Evolutionary conservation across 768 basidiomycete genomes (phyloP).

Genomic region (Rhodotorula toruloides): DNA sequence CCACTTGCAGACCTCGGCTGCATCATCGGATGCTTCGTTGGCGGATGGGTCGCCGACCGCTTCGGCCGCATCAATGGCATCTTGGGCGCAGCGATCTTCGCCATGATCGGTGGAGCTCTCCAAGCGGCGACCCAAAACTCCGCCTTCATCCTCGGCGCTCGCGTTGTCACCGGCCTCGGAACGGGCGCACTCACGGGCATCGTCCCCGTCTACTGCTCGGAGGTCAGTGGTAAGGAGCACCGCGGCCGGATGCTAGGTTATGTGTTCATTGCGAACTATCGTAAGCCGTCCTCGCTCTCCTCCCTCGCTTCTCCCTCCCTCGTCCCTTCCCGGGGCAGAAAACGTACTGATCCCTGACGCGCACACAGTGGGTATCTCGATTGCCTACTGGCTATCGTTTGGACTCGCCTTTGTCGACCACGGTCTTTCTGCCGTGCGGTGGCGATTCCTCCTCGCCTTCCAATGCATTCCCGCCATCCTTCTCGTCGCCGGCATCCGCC

Average conservation of each 20-base stretch:
- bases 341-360: too few species aligned
- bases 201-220: slow-evolving; percentile 39
- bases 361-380: slow-evolving; percentile 30
- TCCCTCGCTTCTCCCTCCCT: too few species aligned
- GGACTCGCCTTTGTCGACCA: slow-evolving; percentile 33
- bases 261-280: slow-evolving; percentile 39
- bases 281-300: neutral
- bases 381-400: slow-evolving; percentile 39
- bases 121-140: slow-evolving; percentile 30
- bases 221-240: slow-evolving; percentile 28
- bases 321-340: too few species aligned
- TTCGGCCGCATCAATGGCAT: slow-evolving; percentile 41
- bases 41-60: slow-evolving; percentile 39
- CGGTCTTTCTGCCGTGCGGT: slow-evolving; percentile 31
- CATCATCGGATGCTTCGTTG: slow-evolving; percentile 39
- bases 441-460: slow-evolving; percentile 39
- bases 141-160: slow-evolving; percentile 37
- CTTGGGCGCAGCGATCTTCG: slow-evolving; percentile 23
- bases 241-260: slow-evolving; percentile 38
- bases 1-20: slow-evolving; percentile 37
- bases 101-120: slow-evolving; percentile 34
- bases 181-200: slow-evolving; percentile 37
- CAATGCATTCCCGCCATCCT: slow-evolving; percentile 40
- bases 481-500: slow-evolving; percentile 28
- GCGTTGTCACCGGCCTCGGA: slow-evolving; percentile 39